Percentiles rank a stretch among this genome's conserved stretches.
phyloP scores from a whole-genome alignment of 495 filamentous ascomycete species.

The Sordaria brevicollis region DNA sequence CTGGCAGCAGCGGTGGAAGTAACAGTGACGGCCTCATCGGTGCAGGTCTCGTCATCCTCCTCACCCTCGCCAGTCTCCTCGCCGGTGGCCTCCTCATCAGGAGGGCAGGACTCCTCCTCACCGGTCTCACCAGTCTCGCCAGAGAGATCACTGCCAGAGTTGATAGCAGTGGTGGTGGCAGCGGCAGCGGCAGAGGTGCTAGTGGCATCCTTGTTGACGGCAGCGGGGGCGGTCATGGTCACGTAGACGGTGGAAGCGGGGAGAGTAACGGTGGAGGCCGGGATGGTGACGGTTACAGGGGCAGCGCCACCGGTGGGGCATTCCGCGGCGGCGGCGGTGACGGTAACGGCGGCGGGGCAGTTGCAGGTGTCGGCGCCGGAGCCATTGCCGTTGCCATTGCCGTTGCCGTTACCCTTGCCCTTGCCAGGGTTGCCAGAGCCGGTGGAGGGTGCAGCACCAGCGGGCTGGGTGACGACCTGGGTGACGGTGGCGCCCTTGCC shows the following conservation, averaged over 20 bases:
- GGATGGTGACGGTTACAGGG: constrained; percentile 26
- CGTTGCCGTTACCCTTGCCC: constrained; percentile 5
- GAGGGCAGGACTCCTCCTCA: constrained; percentile 1
- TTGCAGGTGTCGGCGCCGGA: constrained; percentile 9
- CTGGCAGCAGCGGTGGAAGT: constrained; percentile 13
- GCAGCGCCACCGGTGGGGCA: constrained; percentile 22
- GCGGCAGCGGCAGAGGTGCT: background rate
- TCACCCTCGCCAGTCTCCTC: constrained; percentile 2
- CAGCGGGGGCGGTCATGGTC: constrained; percentile 19
- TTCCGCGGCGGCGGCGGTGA: constrained; percentile 24
- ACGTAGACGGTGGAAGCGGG: constrained; percentile 32
- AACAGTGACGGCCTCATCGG: constrained; percentile 19
- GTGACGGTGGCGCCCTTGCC: constrained; percentile 4
- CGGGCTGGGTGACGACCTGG: constrained; percentile 7
- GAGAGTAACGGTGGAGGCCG: constrained; percentile 7
- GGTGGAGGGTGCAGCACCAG: too few relatives aligned
- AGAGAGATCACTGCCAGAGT: background rate
- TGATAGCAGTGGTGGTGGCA: constrained; percentile 1
- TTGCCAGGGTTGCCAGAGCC: constrained; percentile 9
- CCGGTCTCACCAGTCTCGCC: background rate
- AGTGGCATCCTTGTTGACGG: background rate
- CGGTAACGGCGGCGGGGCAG: constrained; percentile 26
- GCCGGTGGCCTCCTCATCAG: constrained; percentile 5
- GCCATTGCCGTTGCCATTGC: constrained; percentile 10
- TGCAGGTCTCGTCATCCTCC: constrained; percentile 16